Base-by-base conservation (phyloP, 177 flowering plant species). In the Vitis hybrid region DNA sequence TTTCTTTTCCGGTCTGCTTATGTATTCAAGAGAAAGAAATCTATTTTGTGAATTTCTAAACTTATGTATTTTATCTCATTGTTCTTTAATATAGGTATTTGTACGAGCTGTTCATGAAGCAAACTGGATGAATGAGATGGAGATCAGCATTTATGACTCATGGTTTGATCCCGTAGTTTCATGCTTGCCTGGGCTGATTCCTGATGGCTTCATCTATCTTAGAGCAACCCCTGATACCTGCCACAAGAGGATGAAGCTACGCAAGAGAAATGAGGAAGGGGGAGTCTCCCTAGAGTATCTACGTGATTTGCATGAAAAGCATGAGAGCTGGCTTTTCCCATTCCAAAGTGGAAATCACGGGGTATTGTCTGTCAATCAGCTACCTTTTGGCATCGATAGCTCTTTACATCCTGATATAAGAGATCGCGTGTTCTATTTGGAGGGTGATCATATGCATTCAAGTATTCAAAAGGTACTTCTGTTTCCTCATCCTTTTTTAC, bases 91-190 rank as follows among this genome's bases (percentile, higher is more conserved):
- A 35, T 73, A 95, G 99, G 99, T 95, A 18, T 95, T 95, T 84
- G 99, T 93, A 60, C 86, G 98, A 74, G 98, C 98, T 72, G 98
- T 95, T 68, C 98, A 95, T 82, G 98, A 95, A 83, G 99, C 99
- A 13, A 95, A 95, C 6, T 95, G 97, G 97, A 95, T 95, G 99
- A 95, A 82, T 83, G 98, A 91, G 77, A 95, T 95, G 99, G 99
- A 95, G 85, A 95, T 95, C 57, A 95, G 93, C 91, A 93, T 95
- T 51, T 95, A 95, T 67, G 98, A 95, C 78, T 95, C 98, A 2
- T 93, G 98, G 98, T 93, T 95, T 74, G 98, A 95, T 78, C 98
- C 99, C 3, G 97, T 95, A 66, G 96, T 93, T 32, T 95, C 99
- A 64, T 71, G 75, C 66, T 82, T 95, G 73, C 99, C 98, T 18